phyloP scores from a whole-genome alignment of 306 rosid genomes.

The Prunus kanzakura region DNA sequence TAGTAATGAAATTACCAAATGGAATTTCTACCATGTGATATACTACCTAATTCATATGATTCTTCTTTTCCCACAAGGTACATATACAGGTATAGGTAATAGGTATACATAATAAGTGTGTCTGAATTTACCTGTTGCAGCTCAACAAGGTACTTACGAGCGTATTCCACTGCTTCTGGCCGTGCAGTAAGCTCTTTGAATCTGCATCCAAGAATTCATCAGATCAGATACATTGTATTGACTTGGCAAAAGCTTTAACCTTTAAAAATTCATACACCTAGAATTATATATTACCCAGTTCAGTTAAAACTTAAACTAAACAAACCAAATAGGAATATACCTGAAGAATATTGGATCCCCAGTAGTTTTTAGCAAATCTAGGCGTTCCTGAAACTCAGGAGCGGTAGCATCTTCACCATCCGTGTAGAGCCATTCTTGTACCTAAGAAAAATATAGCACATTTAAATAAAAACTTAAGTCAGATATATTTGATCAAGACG shows the following conservation, averaged over 20 bases:
- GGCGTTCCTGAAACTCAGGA: conserved; percentile 69
- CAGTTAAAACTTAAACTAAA: background rate
- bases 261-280: background rate
- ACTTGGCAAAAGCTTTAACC: background rate
- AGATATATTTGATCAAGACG: background rate
- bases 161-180: conserved; percentile 65
- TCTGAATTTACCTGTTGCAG: conserved; percentile 60
- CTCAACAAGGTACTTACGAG: conserved; percentile 62
- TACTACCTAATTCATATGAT: background rate
- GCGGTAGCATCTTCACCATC: conserved; percentile 99
- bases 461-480: conserved; percentile 11
- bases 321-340: conserved; percentile 35
- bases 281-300: background rate
- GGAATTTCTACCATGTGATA: background rate
- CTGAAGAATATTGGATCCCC: conserved; percentile 93
- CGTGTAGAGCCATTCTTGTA: conserved; percentile 93
- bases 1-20: background rate
- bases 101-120: background rate
- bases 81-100: background rate
- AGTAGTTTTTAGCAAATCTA: conserved; percentile 63
- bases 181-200: conserved; percentile 84
- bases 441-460: conserved; percentile 44
- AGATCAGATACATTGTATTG: conserved; percentile 25
- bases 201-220: conserved; percentile 43
- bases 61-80: background rate